Evolutionary conservation across 176 grass and related monocot species (phyloP).

Genomic region (Avena eriantha): DNA sequence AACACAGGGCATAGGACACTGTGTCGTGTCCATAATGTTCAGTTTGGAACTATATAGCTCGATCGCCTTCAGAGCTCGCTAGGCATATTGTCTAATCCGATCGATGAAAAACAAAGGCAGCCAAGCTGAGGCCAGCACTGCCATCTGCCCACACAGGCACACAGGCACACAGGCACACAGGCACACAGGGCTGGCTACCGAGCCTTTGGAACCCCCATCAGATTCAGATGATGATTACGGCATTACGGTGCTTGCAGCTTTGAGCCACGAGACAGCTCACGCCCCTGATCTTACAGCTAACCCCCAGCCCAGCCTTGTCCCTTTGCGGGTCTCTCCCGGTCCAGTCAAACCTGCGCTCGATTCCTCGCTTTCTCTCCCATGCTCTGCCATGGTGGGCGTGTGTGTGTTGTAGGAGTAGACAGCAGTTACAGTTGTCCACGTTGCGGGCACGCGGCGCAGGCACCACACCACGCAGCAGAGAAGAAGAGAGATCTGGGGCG

Average conservation of each 20-base stretch:
- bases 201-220: slow-evolving; percentile 34
- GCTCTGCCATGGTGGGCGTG: neutral
- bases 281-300: slow-evolving; percentile 67
- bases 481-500: slow-evolving; percentile 2
- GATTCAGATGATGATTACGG: slow-evolving; percentile 45
- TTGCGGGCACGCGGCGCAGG: slow-evolving; percentile 55
- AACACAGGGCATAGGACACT: neutral
- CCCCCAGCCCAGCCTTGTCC: slow-evolving; percentile 54
- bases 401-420: slow-evolving; percentile 10
- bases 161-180: too few species aligned
- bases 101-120: too few species aligned
- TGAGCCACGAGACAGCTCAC: slow-evolving; percentile 66
- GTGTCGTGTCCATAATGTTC: neutral
- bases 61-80: neutral
- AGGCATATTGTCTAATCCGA: neutral
- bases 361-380: slow-evolving; percentile 1
- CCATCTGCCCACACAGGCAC: neutral
- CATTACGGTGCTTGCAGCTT: slow-evolving; percentile 21
- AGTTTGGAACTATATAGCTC: neutral
- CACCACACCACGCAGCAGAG: neutral
- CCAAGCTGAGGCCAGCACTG: too few species aligned
- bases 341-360: slow-evolving; percentile 39
- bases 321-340: slow-evolving; percentile 37
- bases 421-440: slow-evolving; percentile 73
- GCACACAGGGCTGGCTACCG: neutral